Evolutionary conservation across 2,329 filamentous ascomycete genomes (phyloP).

Genomic region (Pyricularia sp.): DNA sequence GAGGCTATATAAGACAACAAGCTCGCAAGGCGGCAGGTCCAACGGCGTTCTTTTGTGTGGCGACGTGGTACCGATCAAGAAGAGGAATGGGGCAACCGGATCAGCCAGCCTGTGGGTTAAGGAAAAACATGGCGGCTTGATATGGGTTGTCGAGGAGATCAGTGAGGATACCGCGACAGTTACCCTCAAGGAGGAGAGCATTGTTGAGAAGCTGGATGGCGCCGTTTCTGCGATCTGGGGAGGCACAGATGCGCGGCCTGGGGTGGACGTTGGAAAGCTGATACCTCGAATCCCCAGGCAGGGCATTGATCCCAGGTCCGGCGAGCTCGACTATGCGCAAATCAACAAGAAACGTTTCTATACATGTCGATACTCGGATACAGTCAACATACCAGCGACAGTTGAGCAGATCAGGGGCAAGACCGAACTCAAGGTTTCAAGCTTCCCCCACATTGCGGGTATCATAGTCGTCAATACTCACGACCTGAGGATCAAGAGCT

Average conservation of each 20-base stretch:
- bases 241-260: conserved; percentile 52
- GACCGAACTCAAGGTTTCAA: conserved; percentile 74
- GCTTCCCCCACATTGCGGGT: conserved; percentile 93
- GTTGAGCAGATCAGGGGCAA: conserved; percentile 64
- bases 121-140: conserved; percentile 85
- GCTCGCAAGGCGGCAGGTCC: conserved; percentile 66
- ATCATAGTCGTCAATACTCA: conserved; percentile 86
- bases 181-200: conserved; percentile 67
- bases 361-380: conserved; percentile 69
- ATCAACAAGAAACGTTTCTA: conserved; percentile 68
- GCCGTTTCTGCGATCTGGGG: conserved; percentile 84
- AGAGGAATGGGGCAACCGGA: conserved; percentile 83
- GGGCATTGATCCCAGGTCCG: conserved; percentile 58
- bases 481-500: conserved; percentile 74
- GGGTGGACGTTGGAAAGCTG: conserved; percentile 67
- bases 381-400: conserved; percentile 75
- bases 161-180: conserved; percentile 83
- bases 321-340: conserved; percentile 69
- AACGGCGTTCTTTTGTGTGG: conserved; percentile 78
- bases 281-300: conserved; percentile 76
- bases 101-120: conserved; percentile 98
- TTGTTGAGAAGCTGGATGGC: conserved; percentile 61
- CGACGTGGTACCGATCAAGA: conserved; percentile 96
- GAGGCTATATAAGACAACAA: conserved; percentile 43
- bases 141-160: conserved; percentile 98